Evolutionary conservation across 345 rosid species (phyloP).

Genomic region (Citrus trifoliata): DNA sequence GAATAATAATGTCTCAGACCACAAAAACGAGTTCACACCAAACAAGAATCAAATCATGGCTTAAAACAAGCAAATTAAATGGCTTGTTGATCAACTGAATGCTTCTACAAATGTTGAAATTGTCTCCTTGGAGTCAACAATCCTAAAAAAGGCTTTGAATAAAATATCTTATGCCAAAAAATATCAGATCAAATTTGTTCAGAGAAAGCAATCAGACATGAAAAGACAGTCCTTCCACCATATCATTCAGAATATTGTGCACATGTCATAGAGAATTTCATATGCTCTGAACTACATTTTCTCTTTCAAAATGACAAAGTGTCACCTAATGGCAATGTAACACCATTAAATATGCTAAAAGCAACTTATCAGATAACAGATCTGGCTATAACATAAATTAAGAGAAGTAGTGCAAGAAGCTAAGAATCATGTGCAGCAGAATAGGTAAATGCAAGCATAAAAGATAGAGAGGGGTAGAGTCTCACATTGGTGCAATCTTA

Average conservation of each 20-base stretch:
- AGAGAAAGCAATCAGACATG: background rate
- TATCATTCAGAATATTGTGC: background rate
- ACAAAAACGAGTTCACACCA: background rate
- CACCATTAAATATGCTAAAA: background rate
- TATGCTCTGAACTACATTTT: background rate
- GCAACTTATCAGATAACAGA: background rate
- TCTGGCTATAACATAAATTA: background rate
- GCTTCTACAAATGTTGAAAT: background rate
- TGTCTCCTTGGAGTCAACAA: background rate
- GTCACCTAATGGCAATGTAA: background rate
- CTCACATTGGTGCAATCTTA: constrained; percentile 86
- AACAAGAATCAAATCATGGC: background rate
- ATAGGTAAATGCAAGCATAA: background rate
- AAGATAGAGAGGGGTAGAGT: background rate
- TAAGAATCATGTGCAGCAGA: background rate
- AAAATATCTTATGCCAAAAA: background rate
- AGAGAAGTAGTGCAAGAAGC: background rate
- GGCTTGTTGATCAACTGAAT: background rate
- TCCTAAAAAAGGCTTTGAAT: background rate
- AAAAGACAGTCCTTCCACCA: background rate
- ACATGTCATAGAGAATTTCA: background rate
- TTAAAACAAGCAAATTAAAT: background rate
- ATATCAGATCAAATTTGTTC: background rate
- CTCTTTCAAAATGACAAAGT: background rate
- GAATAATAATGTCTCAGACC: background rate